Base-by-base conservation (phyloP, 192 early-diverging fungal genomes). In the Coemansia sp. region DNA sequence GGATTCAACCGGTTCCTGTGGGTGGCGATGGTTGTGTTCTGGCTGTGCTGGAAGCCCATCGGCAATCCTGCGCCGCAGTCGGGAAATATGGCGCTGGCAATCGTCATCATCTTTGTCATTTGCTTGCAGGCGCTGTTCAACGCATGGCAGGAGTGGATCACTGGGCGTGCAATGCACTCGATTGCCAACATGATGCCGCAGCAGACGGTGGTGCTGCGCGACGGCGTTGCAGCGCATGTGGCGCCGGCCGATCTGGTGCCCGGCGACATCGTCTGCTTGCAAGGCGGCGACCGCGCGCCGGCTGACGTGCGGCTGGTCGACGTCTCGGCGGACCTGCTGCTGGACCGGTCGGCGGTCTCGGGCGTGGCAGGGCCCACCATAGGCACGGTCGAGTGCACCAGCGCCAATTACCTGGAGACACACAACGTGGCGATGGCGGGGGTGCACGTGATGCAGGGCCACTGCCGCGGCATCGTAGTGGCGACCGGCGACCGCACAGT, bases 391-490 rank as follows among this genome's bases (percentile, higher is more conserved):
- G 76, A 86, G 20, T 52, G 69, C 49, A 95, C 92, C 8, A 90
- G 90, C 83, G 83, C 85, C 6, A 92, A 90, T 63, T 86, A 88
- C 56, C 71, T 94, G 35, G 94, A 94, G 78, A 88, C 89, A 16
- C 87, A 89, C 64, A 95, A 95, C 66, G 84, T 97, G 67, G 93
- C 89, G 33, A 87, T 97, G 72, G 88, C 89, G 85, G 87, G 85
- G 48, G 88, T 86, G 16, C 81, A 87, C 55, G 86, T 93, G 20
- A 86, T 89, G 5, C 86, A 92, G 67, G 95, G 95, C 46, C 75
- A 73, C 18, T 90, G 85, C 62, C 83, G 77, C 4, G 94, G 89
- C 59, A 75, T 95, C 11, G 93, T 97, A 0, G 84, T 94, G 14
- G 69, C 86, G 21, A 95, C 87, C 21, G 94, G 92, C 16, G 91